Base-by-base conservation (phyloP, 139 green algal species). In the Chlorella sp. region DNA sequence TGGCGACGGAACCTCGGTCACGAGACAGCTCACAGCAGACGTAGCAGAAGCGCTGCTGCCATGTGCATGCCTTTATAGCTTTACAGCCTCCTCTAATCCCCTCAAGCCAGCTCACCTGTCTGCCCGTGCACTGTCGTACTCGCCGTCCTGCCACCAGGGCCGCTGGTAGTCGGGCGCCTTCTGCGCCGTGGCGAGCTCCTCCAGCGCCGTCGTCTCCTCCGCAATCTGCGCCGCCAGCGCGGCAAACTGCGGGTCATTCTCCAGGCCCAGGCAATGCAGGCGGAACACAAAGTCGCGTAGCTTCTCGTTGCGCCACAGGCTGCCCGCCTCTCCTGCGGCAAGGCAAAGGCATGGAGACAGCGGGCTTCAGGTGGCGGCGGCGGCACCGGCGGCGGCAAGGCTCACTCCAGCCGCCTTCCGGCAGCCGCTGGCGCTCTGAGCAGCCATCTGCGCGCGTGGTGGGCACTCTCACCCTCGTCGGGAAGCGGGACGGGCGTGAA, bases 131-230 rank as follows among this genome's bases (percentile, higher is more conserved):
- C 47, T 51, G 74, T 92, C 85, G 41, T 92, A 92, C 32, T 93
- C 89, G 25, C 89, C 87, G 51, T 92, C 89, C 39, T 81, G 74
- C 89, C 89, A 93, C 89, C 89, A 93, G 25, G 81, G 84, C 23
- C 34, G 57, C 57, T 84, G 12, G 51, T 83, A 90, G 51, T 75
- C 81, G 23, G 86, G 86, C 34, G 72, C 41, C 23, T 64, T 36
- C 51, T 90, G 87, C 25, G 38, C 23, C 36, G 74, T 55, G 16
- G 36, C 83, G 57, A 90, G 71, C 9, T 75, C 28, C 17, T 90
- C 87, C n/a, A 90, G 62, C 38, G 41, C 79, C 4, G 32, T 2
- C 26, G 83, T 88, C 21, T 83, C 32, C 25, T 78, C 28, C n/a
- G 67, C 56, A 7, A 90, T 83, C 16, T 55, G 38, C 0, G 9